phyloP scores from a whole-genome alignment of 768 basidiomycete genomes.

The Leccinum uliginosum region DNA sequence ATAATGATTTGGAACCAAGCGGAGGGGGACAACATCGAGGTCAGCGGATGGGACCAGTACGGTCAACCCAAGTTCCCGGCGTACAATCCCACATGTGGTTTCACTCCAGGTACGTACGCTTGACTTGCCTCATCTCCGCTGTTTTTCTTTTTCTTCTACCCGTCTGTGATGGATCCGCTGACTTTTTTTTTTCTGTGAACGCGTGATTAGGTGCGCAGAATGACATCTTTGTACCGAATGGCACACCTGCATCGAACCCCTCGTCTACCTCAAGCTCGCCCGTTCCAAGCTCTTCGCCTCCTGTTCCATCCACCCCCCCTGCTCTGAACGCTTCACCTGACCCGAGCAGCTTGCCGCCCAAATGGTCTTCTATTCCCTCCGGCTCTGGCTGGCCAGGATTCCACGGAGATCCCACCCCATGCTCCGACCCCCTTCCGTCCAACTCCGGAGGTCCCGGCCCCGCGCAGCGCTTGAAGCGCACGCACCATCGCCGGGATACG shows the following conservation, averaged over 20 bases:
- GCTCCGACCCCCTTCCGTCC: neutral
- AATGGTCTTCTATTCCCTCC: neutral
- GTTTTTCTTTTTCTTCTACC: neutral
- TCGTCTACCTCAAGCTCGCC: neutral
- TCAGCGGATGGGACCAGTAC: neutral
- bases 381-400: neutral
- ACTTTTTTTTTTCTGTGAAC: neutral
- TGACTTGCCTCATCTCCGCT: too few relatives aligned
- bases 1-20: neutral
- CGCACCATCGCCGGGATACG: neutral
- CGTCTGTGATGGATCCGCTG: neutral
- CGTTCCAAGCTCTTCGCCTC: neutral
- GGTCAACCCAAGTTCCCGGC: neutral
- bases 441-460: neutral
- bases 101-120: slow-evolving; percentile 5
- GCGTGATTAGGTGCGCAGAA: slow-evolving; percentile 10
- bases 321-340: neutral
- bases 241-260: neutral
- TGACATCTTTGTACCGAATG: slow-evolving; percentile 12
- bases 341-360: neutral
- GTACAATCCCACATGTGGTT: slow-evolving; percentile 17
- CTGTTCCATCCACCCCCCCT: neutral
- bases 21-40: slow-evolving; percentile 8
- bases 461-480: neutral
- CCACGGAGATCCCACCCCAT: neutral